These are phyloP conservation scores for Pseudoneurospora amorphoporcata DNA, from an alignment of 495 filamentous ascomycete genomes.

Conservation along the genomic window DNA sequence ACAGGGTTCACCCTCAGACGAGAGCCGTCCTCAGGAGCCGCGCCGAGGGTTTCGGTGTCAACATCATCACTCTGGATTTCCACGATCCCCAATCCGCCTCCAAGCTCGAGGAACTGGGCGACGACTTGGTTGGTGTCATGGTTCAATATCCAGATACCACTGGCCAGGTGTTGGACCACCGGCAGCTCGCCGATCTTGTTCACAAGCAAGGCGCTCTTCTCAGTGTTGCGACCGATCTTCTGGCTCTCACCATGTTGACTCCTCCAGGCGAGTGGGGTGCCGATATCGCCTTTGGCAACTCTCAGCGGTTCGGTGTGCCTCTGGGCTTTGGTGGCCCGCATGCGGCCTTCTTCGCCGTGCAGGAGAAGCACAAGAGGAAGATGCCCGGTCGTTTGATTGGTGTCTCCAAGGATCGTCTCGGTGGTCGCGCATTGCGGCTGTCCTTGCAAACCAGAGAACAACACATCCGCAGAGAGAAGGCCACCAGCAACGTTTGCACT, in stretches of 20 bases:
- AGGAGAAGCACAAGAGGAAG: slow-evolving; percentile 89
- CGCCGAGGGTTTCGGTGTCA: slow-evolving; percentile 89
- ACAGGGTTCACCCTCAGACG: slow-evolving; percentile 81
- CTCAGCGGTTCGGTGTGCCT: slow-evolving; percentile 91
- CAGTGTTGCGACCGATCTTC: slow-evolving; percentile 81
- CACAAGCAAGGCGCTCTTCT: slow-evolving; percentile 75
- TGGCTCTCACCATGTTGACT: slow-evolving; percentile 81
- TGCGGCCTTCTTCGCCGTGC: slow-evolving; percentile 92
- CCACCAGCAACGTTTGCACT: slow-evolving; percentile 97
- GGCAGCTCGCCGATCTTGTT: slow-evolving; percentile 59
- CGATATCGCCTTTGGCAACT: slow-evolving; percentile 92
- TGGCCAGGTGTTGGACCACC: slow-evolving; percentile 71
- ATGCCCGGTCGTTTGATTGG: slow-evolving; percentile 91
- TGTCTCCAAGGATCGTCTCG: slow-evolving; percentile 84
- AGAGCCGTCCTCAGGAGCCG: slow-evolving; percentile 76
- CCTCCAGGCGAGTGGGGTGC: slow-evolving; percentile 95
- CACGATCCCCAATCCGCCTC: slow-evolving; percentile 46
- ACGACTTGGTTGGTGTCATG: slow-evolving; percentile 81
- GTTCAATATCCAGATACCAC: slow-evolving; percentile 93
- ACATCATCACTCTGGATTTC: slow-evolving; percentile 62
- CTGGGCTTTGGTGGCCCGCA: slow-evolving; percentile 93
- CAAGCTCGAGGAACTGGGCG: slow-evolving; percentile 59
- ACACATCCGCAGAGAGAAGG: slow-evolving; percentile 95
- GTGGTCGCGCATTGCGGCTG: slow-evolving; percentile 74
- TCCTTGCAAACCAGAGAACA: slow-evolving; percentile 93